A percentile compares a stretch with the other conserved stretches of the same genome.
phyloP scores from a whole-genome alignment of 306 rosid species.

The Cicer cuneatum region DNA sequence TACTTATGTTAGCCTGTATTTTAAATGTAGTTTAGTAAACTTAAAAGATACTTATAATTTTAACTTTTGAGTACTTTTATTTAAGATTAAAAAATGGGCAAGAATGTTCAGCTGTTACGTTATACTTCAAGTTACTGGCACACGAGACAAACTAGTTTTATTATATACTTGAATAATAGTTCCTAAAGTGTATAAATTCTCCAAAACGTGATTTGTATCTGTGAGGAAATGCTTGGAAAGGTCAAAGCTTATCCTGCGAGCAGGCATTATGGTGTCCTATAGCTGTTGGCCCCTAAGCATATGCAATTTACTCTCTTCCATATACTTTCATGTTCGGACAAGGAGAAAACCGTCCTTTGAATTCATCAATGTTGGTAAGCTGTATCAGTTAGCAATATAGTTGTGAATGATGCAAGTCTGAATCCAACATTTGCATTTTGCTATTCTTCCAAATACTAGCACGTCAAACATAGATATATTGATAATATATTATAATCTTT shows the following conservation, averaged over 20 bases:
- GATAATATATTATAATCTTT: slow-evolving; percentile 8
- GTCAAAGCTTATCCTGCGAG: background rate
- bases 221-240: slow-evolving; percentile 31
- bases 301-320: slow-evolving; percentile 16
- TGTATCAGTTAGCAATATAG: background rate
- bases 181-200: slow-evolving; percentile 5
- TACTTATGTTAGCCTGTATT: slow-evolving; percentile 27
- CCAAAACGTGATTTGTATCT: background rate
- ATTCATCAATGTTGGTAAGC: background rate
- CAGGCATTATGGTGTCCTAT: background rate
- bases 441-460: slow-evolving; percentile 40
- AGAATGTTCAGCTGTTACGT: slow-evolving; percentile 9
- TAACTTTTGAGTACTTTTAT: background rate
- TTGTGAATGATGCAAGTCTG: background rate
- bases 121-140: background rate
- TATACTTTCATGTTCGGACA: slow-evolving; percentile 29
- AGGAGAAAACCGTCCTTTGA: slow-evolving; percentile 26
- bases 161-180: background rate
- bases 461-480: background rate
- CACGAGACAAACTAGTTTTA: slow-evolving; percentile 7
- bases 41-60: background rate
- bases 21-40: slow-evolving; percentile 16
- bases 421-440: slow-evolving; percentile 35
- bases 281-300: slow-evolving; percentile 15
- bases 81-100: background rate